phyloP scores from a whole-genome alignment of 805 yeast species.

The Barnettozyma vustinii region DNA sequence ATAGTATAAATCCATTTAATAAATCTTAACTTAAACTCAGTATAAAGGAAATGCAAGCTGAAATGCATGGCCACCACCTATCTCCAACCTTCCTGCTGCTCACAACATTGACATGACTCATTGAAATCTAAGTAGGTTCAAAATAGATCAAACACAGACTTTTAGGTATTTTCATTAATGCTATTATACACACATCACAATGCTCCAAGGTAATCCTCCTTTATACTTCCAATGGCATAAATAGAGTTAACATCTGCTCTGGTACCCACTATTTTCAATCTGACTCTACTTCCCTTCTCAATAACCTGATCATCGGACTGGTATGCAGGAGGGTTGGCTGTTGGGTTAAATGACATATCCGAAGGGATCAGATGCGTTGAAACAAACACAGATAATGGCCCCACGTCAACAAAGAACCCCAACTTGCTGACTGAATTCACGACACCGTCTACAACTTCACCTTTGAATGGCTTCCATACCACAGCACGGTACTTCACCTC shows the following conservation, averaged over 20 bases:
- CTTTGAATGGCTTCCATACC: slow-evolving; percentile 98
- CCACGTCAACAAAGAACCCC: slow-evolving; percentile 98
- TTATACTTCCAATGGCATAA: slow-evolving; percentile 95
- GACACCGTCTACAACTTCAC: slow-evolving; percentile 96
- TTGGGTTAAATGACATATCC: slow-evolving; percentile 89
- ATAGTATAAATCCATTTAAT: no score
- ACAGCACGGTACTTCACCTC: slow-evolving; percentile 95
- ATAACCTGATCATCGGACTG: slow-evolving; percentile 92
- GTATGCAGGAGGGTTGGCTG: slow-evolving; percentile 97
- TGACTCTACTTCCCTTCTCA: slow-evolving; percentile 87
- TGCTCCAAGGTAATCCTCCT: slow-evolving; percentile 96
- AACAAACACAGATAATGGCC: slow-evolving; percentile 91
- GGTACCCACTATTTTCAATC: slow-evolving; percentile 95
- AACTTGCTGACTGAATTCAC: slow-evolving; percentile 90
- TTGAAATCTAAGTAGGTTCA: no score
- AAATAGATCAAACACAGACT: not conserved
- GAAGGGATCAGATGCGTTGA: slow-evolving; percentile 92
- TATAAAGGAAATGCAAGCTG: no score
- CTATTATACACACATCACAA: slow-evolving; percentile 26
- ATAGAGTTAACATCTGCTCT: slow-evolving; percentile 96
- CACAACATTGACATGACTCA: no score
- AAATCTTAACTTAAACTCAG: no score
- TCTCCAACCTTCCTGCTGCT: no score
- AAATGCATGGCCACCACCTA: no score
- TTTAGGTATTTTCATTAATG: not conserved